A percentile compares a stretch with the other conserved stretches of the same genome.
These are phyloP conservation scores for Claviceps sp. DNA, from an alignment of 2,329 filamentous ascomycete genomes.

Conservation along the genomic window DNA sequence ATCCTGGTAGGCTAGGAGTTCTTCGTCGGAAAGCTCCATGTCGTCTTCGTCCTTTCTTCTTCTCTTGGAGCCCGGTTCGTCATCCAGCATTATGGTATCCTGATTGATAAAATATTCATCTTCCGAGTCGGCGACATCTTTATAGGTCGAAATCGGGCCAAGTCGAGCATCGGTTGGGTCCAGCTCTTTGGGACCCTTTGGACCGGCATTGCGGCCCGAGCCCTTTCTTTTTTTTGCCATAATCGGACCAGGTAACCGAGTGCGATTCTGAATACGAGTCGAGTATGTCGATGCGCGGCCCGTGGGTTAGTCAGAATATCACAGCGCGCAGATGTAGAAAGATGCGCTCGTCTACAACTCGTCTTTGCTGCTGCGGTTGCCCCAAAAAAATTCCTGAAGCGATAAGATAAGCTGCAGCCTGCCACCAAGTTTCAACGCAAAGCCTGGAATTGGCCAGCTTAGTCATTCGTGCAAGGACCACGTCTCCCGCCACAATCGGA, in stretches of 20 bases:
- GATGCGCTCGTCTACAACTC: neutral
- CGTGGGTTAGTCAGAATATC: neutral
- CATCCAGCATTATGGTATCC: slow-evolving; percentile 77
- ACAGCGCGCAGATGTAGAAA: neutral
- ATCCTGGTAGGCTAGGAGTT: slow-evolving; percentile 39
- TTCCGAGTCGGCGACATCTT: slow-evolving; percentile 85
- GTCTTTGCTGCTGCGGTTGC: neutral
- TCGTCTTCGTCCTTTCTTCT: slow-evolving; percentile 60
- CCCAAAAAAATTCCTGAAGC: neutral
- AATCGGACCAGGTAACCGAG: slow-evolving; percentile 2
- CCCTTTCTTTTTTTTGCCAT: slow-evolving; percentile 65
- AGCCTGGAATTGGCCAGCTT: no score
- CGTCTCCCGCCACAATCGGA: no score
- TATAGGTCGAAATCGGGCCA: slow-evolving; percentile 47
- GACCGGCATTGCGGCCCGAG: slow-evolving; percentile 30
- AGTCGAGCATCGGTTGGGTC: slow-evolving; percentile 48
- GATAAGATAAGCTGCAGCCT: neutral
- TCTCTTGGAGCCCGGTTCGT: slow-evolving; percentile 66
- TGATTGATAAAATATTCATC: slow-evolving; percentile 84
- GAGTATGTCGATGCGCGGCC: neutral
- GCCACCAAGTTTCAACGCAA: neutral
- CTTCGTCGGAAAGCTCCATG: slow-evolving; percentile 49
- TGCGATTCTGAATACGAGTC: neutral
- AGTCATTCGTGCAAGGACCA: no score
- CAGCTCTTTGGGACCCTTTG: slow-evolving; percentile 40